These are phyloP conservation scores for Saposhnikovia divaricata DNA, from an alignment of 129 eudicot species.

Conservation along the genomic window DNA sequence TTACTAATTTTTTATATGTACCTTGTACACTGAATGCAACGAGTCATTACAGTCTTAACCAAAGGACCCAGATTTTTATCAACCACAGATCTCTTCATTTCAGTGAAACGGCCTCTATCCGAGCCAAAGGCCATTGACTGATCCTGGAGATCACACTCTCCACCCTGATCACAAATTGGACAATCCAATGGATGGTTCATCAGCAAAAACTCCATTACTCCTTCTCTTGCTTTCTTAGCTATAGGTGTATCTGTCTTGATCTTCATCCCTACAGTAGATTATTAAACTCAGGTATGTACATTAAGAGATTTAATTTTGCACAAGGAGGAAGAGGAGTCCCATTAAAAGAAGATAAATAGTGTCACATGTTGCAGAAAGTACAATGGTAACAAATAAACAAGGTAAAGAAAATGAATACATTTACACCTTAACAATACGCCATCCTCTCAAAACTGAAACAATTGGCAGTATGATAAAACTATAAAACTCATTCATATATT, in stretches of 20 bases:
- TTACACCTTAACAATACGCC: background rate
- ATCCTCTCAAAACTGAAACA: background rate
- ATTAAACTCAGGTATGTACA: background rate
- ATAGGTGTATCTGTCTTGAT: slow-evolving; percentile 94
- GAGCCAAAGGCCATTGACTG: slow-evolving; percentile 99
- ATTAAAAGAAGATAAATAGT: background rate
- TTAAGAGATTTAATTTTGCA: background rate
- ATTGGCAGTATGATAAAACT: background rate
- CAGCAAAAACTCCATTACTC: slow-evolving; percentile 93
- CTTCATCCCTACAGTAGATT: slow-evolving; percentile 71
- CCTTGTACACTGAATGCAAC: slow-evolving; percentile 98
- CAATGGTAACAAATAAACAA: background rate
- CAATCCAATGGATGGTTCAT: slow-evolving; percentile 99
- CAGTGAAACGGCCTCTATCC: slow-evolving; percentile 94
- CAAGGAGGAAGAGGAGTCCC: background rate
- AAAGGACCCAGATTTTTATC: slow-evolving; percentile 96
- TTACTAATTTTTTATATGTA: slow-evolving; percentile 12
- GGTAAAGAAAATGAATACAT: background rate
- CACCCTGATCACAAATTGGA: slow-evolving; percentile 99
- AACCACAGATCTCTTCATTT: slow-evolving; percentile 92
- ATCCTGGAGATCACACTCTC: slow-evolving; percentile 98
- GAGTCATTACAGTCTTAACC: slow-evolving; percentile 97
- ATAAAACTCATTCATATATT: background rate
- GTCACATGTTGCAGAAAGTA: background rate
- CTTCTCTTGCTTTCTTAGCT: slow-evolving; percentile 97